Conservation (phyloP, 139 green algal genomes). For the Chlorella sp. region DNA sequence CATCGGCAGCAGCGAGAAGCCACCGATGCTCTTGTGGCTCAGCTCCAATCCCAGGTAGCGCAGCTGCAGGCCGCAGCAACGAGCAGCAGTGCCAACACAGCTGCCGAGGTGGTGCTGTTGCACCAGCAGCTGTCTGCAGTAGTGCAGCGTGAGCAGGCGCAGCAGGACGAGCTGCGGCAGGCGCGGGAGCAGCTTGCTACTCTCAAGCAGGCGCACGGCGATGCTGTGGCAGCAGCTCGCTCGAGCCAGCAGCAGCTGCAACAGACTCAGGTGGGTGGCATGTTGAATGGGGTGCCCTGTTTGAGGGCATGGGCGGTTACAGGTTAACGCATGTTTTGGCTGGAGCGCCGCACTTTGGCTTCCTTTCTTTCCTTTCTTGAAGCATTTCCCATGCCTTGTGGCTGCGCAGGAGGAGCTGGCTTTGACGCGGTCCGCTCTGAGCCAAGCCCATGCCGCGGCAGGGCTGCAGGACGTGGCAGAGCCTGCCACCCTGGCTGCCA, state of each 20-base stretch:
- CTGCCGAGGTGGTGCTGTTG: constrained; percentile 20
- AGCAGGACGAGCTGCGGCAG: neutral
- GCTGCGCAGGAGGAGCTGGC: neutral
- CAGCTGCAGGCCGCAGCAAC: constrained; percentile 8
- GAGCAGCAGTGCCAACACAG: neutral
- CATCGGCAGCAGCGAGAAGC: constrained; percentile 18
- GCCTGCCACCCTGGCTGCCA: neutral
- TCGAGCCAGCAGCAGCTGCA: neutral
- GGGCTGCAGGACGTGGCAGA: too few species aligned
- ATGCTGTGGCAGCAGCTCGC: constrained; percentile 12
- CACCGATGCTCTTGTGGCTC: neutral
- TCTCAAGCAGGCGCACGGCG: neutral
- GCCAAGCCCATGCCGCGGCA: neutral
- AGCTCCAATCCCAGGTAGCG: constrained; percentile 18
- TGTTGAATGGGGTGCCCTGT: too few species aligned
- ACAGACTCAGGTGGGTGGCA: neutral
- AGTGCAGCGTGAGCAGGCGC: neutral
- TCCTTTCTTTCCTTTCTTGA: too few species aligned
- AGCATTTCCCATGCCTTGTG: neutral
- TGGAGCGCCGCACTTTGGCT: too few species aligned
- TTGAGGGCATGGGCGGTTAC: too few species aligned
- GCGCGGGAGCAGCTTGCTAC: neutral
- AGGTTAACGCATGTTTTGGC: too few species aligned
- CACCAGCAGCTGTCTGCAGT: constrained; percentile 17
- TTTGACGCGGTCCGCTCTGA: neutral